These are phyloP conservation scores for Malassezia yamatoensis DNA, from an alignment of 1,284 basidiomycete genomes.

Conservation along the genomic window DNA sequence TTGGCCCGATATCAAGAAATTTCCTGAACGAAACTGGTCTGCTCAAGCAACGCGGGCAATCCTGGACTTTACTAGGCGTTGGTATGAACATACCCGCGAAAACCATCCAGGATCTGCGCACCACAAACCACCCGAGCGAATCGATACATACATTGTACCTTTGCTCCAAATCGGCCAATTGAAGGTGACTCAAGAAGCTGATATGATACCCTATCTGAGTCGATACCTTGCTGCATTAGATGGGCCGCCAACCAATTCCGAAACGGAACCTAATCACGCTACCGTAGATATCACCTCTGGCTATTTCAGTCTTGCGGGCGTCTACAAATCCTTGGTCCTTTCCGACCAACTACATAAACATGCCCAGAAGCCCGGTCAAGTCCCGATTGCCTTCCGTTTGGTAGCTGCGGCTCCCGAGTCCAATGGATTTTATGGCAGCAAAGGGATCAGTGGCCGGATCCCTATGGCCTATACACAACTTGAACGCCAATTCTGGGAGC, in stretches of 20 bases:
- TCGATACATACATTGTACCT: conserved; percentile 41
- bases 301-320: conserved; percentile 78
- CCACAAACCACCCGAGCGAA: background rate
- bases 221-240: conserved; percentile 12
- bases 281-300: conserved; percentile 61
- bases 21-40: conserved; percentile 22
- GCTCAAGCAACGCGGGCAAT: conserved; percentile 15
- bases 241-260: background rate
- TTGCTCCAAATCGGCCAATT: conserved; percentile 50
- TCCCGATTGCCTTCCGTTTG: conserved; percentile 55
- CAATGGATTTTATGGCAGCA: conserved; percentile 87
- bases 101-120: background rate
- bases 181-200: conserved; percentile 47
- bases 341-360: conserved; percentile 18
- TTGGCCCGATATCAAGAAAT: background rate
- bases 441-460: conserved; percentile 78
- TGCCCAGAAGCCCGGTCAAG: background rate
- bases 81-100: conserved; percentile 16
- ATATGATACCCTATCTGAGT: conserved; percentile 27
- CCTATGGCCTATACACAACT: conserved; percentile 88
- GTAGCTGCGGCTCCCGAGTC: conserved; percentile 72
- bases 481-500: conserved; percentile 69
- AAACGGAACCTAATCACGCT: background rate
- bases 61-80: conserved; percentile 23
- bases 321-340: conserved; percentile 53